Conservation (phyloP, 768 basidiomycete genomes). For the Boletus sensibilis region DNA sequence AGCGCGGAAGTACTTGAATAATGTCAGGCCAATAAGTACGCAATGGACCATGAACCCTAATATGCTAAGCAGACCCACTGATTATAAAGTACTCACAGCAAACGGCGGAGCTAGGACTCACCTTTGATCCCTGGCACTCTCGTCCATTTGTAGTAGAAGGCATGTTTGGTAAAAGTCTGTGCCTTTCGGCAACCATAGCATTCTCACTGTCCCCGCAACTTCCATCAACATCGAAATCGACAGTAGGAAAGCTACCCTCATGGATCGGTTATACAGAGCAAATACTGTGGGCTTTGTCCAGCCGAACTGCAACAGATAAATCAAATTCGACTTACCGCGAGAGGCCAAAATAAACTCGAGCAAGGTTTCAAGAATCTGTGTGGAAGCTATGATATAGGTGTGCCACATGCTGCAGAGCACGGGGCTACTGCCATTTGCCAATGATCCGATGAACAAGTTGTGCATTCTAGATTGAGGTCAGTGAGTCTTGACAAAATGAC, state of each 20-base stretch:
- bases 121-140: conserved; percentile 6
- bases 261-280: conserved; percentile 22
- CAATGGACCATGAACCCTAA: conserved; percentile 17
- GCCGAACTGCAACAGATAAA: background rate
- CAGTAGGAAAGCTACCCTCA: conserved; percentile 7
- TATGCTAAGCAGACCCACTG: conserved; percentile 1
- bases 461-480: conserved; percentile 11
- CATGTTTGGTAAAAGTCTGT: conserved; percentile 2
- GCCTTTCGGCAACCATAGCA: background rate
- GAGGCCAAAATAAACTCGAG: conserved; percentile 19
- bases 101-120: background rate
- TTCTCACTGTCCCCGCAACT: background rate
- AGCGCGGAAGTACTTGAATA: conserved; percentile 19
- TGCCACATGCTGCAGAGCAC: conserved; percentile 11
- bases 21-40: conserved; percentile 13
- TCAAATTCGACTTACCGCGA: conserved; percentile 10
- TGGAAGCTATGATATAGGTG: background rate
- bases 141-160: background rate
- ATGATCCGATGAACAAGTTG: conserved; percentile 6
- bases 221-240: conserved; percentile 4
- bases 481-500: background rate
- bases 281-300: conserved; percentile 10
- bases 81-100: background rate
- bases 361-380: conserved; percentile 9
- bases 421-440: conserved; percentile 15